These are phyloP conservation scores for Leishmania tropica DNA, from an alignment of 208 protist genomes.

Conservation along the genomic window DNA sequence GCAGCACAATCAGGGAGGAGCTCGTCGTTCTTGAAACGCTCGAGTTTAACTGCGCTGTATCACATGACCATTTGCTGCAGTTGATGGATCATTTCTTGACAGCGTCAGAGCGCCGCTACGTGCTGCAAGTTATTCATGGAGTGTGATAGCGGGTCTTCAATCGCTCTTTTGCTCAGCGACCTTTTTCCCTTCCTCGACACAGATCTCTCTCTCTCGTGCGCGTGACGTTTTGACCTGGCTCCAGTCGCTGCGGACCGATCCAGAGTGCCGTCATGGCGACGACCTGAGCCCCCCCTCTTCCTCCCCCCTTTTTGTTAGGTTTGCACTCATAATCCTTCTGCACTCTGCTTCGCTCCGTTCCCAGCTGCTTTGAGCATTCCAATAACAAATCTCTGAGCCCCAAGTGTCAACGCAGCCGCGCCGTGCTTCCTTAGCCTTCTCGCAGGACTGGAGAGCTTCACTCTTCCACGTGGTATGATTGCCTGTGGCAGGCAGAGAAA, in stretches of 20 bases:
- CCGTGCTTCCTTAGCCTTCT: background rate
- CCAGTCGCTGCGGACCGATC: background rate
- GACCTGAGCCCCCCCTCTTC: background rate
- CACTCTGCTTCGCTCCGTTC: background rate
- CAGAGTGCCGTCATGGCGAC: no score
- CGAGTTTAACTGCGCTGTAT: slow-evolving; percentile 60
- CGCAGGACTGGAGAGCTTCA: background rate
- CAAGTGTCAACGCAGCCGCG: no score
- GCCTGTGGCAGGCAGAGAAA: background rate
- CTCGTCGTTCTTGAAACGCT: slow-evolving; percentile 35
- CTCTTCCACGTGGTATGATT: no score
- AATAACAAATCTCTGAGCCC: background rate
- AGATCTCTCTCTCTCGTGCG: background rate
- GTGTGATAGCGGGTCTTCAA: background rate
- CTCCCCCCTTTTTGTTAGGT: background rate
- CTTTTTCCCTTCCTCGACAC: slow-evolving; percentile 6
- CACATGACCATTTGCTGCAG: slow-evolving; percentile 28
- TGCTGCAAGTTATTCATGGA: slow-evolving; percentile 23
- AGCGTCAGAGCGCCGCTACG: slow-evolving; percentile 36
- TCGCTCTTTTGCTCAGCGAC: background rate
- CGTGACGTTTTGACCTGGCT: no score
- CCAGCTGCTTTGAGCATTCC: background rate
- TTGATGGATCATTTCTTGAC: slow-evolving; percentile 66
- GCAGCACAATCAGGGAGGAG: slow-evolving; percentile 34
- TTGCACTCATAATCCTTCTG: background rate